Conservation (phyloP, 108 stramenopile species). For the Fragilaria radians region DNA sequence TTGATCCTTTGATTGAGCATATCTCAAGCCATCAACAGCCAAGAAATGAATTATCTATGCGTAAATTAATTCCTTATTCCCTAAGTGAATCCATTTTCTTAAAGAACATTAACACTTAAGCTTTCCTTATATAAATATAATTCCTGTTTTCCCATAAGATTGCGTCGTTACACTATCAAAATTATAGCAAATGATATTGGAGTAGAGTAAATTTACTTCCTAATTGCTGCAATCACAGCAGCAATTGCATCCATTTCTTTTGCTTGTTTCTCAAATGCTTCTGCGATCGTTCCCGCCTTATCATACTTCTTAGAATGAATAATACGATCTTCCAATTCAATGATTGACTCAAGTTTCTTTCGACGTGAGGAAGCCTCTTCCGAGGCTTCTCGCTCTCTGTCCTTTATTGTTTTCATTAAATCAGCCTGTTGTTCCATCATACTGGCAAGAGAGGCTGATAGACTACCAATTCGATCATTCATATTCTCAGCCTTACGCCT, state of each 20-base stretch:
- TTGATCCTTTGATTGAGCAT: too few relatives aligned
- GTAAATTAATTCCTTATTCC: too few relatives aligned
- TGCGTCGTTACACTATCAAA: too few relatives aligned
- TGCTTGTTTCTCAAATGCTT: constrained; percentile 21
- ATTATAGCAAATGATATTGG: too few relatives aligned
- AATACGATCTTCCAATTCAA: constrained; percentile 32
- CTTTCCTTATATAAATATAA: too few relatives aligned
- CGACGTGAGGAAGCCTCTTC: constrained; percentile 17
- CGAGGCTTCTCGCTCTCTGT: constrained; percentile 19
- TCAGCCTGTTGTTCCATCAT: constrained; percentile 45
- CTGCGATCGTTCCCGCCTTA: neutral
- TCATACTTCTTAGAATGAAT: constrained; percentile 8
- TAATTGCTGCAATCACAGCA: constrained; percentile 36
- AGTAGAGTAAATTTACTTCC: constrained; percentile 6
- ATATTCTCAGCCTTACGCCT: constrained; percentile 26
- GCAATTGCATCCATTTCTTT: constrained; percentile 44
- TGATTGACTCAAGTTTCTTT: constrained; percentile 26
- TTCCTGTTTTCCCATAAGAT: too few relatives aligned
- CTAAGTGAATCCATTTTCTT: too few relatives aligned
- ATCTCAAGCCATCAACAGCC: too few relatives aligned
- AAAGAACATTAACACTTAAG: too few relatives aligned
- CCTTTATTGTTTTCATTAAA: constrained; percentile 20
- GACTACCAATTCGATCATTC: constrained; percentile 35
- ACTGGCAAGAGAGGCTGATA: constrained; percentile 29
- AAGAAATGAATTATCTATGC: too few relatives aligned